Percentiles rank a stretch among this genome's conserved stretches.
These are phyloP conservation scores for Lentinus brumalis DNA, from an alignment of 768 basidiomycete genomes.

Conservation along the genomic window DNA sequence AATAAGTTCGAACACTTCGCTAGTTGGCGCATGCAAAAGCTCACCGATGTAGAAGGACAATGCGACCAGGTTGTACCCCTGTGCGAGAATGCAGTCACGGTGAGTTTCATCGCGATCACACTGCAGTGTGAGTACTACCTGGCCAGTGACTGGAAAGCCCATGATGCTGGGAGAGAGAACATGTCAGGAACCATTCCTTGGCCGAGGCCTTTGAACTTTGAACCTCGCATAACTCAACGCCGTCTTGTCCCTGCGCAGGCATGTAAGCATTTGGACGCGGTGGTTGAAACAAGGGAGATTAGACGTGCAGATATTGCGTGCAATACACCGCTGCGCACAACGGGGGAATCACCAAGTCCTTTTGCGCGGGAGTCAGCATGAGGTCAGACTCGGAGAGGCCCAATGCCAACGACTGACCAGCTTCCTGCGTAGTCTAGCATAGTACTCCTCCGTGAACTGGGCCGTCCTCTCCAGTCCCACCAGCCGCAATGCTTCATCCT, in stretches of 20 bases:
- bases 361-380: not conserved
- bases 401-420: conserved; percentile 41
- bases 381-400: not conserved
- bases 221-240: conserved; percentile 70
- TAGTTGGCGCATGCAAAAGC: not conserved
- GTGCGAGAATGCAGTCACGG: conserved; percentile 21
- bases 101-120: not conserved
- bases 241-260: conserved; percentile 58
- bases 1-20: not conserved
- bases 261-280: not conserved
- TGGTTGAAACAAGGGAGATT: not conserved
- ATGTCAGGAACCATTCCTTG: not conserved
- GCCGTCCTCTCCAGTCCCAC: conserved; percentile 53
- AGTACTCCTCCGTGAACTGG: conserved; percentile 64
- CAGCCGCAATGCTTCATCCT: conserved; percentile 63
- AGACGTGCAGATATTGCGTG: conserved; percentile 59
- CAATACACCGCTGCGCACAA: conserved; percentile 68
- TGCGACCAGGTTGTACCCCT: conserved; percentile 66
- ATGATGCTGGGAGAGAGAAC: conserved; percentile 48
- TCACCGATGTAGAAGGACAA: conserved; percentile 65
- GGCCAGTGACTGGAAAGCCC: conserved; percentile 65
- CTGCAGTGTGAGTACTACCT: conserved; percentile 37
- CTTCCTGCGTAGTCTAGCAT: conserved; percentile 56
- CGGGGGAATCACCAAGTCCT: conserved; percentile 58
- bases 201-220: not conserved